Percentiles rank a stretch among this genome's conserved stretches.
These are phyloP conservation scores for Boletus fagicola DNA, from an alignment of 768 basidiomycete species.

Conservation along the genomic window DNA sequence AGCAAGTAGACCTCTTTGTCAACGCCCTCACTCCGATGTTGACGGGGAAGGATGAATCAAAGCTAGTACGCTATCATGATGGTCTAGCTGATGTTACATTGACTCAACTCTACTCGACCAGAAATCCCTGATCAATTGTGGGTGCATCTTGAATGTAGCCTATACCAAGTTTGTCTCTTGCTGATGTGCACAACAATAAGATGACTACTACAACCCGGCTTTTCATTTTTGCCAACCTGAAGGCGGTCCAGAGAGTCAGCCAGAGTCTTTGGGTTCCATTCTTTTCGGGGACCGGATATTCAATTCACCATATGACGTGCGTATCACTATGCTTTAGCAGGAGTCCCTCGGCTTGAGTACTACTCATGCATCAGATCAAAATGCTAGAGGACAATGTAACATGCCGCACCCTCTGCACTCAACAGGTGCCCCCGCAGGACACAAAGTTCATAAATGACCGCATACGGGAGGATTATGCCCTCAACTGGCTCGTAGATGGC, in stretches of 20 bases:
- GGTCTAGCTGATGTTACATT: constrained; percentile 3
- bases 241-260: constrained; percentile 67
- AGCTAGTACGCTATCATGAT: constrained; percentile 54
- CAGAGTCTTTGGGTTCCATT: constrained; percentile 88
- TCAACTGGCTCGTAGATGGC: constrained; percentile 95
- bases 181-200: constrained; percentile 37
- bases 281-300: constrained; percentile 97
- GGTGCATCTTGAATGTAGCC: neutral
- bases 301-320: constrained; percentile 82
- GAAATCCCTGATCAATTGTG: constrained; percentile 93
- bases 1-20: constrained; percentile 76
- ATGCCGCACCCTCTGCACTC: constrained; percentile 73
- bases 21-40: constrained; percentile 90
- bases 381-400: constrained; percentile 77
- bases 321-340: constrained; percentile 25
- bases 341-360: constrained; percentile 8
- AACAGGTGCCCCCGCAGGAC: constrained; percentile 61
- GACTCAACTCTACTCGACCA: constrained; percentile 29
- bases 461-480: constrained; percentile 86
- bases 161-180: neutral
- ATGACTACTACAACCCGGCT: constrained; percentile 89
- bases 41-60: constrained; percentile 61
- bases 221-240: constrained; percentile 86
- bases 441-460: constrained; percentile 90
- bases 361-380: constrained; percentile 52